Evolutionary conservation across 2,329 filamentous ascomycete species (phyloP).

Genomic region (Pseudogymnoascus sp.): DNA sequence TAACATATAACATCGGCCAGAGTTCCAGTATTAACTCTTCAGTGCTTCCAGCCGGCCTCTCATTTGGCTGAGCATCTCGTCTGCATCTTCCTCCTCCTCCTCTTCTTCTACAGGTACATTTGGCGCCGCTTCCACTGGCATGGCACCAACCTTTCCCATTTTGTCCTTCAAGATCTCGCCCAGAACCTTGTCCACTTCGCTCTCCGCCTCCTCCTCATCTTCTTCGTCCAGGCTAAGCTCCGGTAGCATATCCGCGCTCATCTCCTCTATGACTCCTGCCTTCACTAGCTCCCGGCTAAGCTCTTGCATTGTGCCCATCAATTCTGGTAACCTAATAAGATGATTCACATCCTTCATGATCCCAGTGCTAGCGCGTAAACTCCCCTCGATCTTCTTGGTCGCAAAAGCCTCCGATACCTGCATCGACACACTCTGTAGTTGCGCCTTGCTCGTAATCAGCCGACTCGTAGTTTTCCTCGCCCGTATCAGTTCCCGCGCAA

Average conservation of each 20-base stretch:
- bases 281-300: slow-evolving; percentile 81
- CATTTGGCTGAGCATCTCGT: slow-evolving; percentile 92
- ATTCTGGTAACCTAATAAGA: slow-evolving; percentile 73
- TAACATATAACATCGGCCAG: slow-evolving; percentile 4
- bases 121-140: slow-evolving; percentile 45
- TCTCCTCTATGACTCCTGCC: slow-evolving; percentile 95
- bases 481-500: slow-evolving; percentile 79
- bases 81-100: slow-evolving; percentile 75
- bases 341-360: slow-evolving; percentile 97
- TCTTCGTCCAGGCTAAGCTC: slow-evolving; percentile 65
- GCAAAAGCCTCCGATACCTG: slow-evolving; percentile 96
- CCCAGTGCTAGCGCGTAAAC: slow-evolving; percentile 73
- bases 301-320: slow-evolving; percentile 83
- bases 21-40: slow-evolving; percentile 58
- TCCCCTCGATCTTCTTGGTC: slow-evolving; percentile 90
- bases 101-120: slow-evolving; percentile 44
- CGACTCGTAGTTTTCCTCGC: slow-evolving; percentile 67
- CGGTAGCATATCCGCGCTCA: slow-evolving; percentile 82
- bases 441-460: slow-evolving; percentile 79
- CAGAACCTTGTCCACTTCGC: slow-evolving; percentile 86
- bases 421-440: slow-evolving; percentile 89
- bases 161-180: slow-evolving; percentile 82
- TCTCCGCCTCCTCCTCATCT: slow-evolving; percentile 65
- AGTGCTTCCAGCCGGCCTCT: slow-evolving; percentile 80
- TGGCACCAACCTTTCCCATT: slow-evolving; percentile 55